Evolutionary conservation across 768 basidiomycete species (phyloP).

Genomic region (Lentinula sp.): DNA sequence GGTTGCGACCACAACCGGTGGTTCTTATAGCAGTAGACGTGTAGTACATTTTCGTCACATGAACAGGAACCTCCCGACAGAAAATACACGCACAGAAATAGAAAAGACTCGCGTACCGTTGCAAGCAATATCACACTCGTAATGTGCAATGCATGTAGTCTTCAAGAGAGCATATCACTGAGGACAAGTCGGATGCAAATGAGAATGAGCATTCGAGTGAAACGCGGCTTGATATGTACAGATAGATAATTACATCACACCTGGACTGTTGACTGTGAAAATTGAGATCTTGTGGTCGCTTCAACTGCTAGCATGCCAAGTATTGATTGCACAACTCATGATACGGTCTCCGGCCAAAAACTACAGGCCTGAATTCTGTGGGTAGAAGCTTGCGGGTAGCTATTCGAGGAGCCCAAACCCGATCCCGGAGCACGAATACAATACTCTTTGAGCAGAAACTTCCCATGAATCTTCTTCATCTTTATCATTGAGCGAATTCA

Average conservation of each 20-base stretch:
- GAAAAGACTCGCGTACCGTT: neutral
- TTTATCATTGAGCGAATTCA: too few species aligned
- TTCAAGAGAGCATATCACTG: neutral
- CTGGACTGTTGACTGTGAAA: too few species aligned
- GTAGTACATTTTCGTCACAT: neutral
- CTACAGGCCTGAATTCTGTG: neutral
- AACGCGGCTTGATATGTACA: too few species aligned
- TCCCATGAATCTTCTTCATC: too few species aligned
- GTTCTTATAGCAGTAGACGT: neutral
- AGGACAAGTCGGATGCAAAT: neutral
- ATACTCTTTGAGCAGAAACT: neutral
- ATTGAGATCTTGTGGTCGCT: too few species aligned
- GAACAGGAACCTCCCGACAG: neutral
- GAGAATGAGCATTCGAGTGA: too few species aligned
- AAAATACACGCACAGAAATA: neutral
- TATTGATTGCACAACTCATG: too few species aligned
- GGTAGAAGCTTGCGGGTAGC: neutral
- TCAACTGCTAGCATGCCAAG: too few species aligned
- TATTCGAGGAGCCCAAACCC: neutral
- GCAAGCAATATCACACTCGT: too few species aligned
- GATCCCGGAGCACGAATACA: neutral
- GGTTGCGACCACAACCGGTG: neutral
- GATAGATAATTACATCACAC: too few species aligned
- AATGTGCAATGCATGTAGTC: too few species aligned
- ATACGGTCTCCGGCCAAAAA: neutral